Evolutionary conservation across 805 yeast species (phyloP), one percentile per base, ranked within the genome.

Genomic region (Kodamaea hsintzibuensis): DNA sequence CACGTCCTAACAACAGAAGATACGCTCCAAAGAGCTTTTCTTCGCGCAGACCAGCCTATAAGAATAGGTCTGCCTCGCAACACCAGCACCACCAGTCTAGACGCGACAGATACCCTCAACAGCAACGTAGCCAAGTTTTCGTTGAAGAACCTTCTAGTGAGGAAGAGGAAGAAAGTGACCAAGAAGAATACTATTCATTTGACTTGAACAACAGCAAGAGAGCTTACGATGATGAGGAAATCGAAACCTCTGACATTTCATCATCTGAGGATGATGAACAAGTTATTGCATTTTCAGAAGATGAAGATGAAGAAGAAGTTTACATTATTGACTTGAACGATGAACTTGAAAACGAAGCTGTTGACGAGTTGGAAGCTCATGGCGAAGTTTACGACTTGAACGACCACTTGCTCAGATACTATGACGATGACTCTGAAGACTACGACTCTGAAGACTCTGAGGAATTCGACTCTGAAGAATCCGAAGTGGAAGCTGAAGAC

Each of bases 111-210:
- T 35, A 51, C 37, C 54, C 54, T 13, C 43, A 50, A 42, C 17
- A 44, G 38, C 35, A 30, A 30, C 35, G 35, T 8, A 50, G 53
- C 35, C 37, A 44, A 42, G 78, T 72, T n/a, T 74, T 63, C 54
- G 75, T 76, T 35, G 80, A 76, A 65, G 80, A 76, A 60, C 79
- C 80, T 30, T 72, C 68, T 46, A 68, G 73, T 49, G 76, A 71
- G 38, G 64, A 65, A 14, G 74, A 68, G 47, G 56, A 55, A 19
- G 64, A 57, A 37, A 62, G 56, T 12, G 62, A 57, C 13, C 66
- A 62, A 25, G 66, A 56, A 27, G 67, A 69, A 59, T 69, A 65
- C 10, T 69, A 65, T 51, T 72, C 70, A 51, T 70, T 70, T 40
- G 68, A 64, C 54, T 63, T 72, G 53, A 60, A 62, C 37, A 56